Evolutionary conservation across 108 stramenopile genomes (phyloP).

Genomic region (Nannochloropsis granulata): DNA sequence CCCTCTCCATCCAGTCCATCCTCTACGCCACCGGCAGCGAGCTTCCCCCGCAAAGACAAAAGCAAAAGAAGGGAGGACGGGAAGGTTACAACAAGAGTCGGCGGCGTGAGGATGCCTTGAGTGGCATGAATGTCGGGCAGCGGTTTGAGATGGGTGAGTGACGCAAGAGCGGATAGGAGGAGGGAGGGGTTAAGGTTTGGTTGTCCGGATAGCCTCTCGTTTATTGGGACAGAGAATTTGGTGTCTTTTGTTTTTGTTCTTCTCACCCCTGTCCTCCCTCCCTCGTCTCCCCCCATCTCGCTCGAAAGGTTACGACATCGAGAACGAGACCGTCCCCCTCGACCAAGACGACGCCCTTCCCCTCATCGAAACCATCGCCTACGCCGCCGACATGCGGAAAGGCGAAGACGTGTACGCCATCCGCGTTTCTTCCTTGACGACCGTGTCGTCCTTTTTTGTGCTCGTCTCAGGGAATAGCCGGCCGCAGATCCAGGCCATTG

Average conservation of each 20-base stretch:
- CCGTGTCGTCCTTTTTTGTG: constrained; percentile 59
- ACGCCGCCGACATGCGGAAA: constrained; percentile 69
- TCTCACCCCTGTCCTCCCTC: not conserved
- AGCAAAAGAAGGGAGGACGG: not conserved
- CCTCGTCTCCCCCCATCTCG: not conserved
- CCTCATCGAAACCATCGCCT: constrained; percentile 3
- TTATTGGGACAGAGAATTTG: not conserved
- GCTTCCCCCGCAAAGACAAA: not conserved
- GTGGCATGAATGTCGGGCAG: not conserved
- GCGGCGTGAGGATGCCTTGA: not conserved
- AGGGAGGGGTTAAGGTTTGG: not conserved
- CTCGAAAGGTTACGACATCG: not conserved
- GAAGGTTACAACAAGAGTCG: not conserved
- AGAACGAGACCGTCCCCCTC: not conserved
- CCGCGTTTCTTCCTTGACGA: constrained; percentile 47
- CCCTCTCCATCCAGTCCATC: not conserved
- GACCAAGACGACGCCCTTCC: constrained; percentile 4
- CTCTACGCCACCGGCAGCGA: not conserved
- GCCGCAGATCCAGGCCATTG: constrained; percentile 88
- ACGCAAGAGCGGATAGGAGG: not conserved
- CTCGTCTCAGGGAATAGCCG: constrained; percentile 58
- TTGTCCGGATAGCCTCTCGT: not conserved
- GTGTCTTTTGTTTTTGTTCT: not conserved
- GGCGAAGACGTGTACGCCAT: constrained; percentile 66
- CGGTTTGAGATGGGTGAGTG: not conserved